These are phyloP conservation scores for Entomortierella beljakovae DNA, from an alignment of 192 early-diverging fungal genomes.

Conservation along the genomic window DNA sequence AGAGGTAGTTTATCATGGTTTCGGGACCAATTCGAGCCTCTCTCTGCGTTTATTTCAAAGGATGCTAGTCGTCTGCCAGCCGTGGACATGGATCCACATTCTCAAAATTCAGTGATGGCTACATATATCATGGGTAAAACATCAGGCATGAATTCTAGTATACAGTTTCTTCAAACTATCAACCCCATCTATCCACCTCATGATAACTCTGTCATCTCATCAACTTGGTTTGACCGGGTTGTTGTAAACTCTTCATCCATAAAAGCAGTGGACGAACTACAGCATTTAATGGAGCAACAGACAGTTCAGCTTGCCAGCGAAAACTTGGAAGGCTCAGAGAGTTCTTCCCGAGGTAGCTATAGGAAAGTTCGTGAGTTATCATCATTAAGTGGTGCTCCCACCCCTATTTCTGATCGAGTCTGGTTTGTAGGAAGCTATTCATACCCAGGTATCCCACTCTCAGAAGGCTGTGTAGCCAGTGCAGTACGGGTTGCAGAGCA, in stretches of 20 bases:
- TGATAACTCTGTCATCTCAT: constrained; percentile 45
- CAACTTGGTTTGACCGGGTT: constrained; percentile 63
- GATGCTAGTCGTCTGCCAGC: background rate
- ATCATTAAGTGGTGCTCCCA: background rate
- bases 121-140: constrained; percentile 62
- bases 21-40: background rate
- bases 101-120: constrained; percentile 48
- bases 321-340: background rate
- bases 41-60: background rate
- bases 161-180: constrained; percentile 66
- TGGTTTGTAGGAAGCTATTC: constrained; percentile 70
- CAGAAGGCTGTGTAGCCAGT: constrained; percentile 70
- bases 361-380: background rate
- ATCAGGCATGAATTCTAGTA: constrained; percentile 10
- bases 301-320: background rate
- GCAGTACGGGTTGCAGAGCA: constrained; percentile 59
- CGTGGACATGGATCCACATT: background rate
- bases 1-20: constrained; percentile 1
- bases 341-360: background rate
- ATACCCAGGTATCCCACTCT: constrained; percentile 69
- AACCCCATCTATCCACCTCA: constrained; percentile 62
- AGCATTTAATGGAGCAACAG: constrained; percentile 46
- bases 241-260: constrained; percentile 64
- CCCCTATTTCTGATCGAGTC: constrained; percentile 42
- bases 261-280: constrained; percentile 58